Evolutionary conservation across 2,329 filamentous ascomycete genomes (phyloP).

Genomic region (Pezicula rhizophila): DNA sequence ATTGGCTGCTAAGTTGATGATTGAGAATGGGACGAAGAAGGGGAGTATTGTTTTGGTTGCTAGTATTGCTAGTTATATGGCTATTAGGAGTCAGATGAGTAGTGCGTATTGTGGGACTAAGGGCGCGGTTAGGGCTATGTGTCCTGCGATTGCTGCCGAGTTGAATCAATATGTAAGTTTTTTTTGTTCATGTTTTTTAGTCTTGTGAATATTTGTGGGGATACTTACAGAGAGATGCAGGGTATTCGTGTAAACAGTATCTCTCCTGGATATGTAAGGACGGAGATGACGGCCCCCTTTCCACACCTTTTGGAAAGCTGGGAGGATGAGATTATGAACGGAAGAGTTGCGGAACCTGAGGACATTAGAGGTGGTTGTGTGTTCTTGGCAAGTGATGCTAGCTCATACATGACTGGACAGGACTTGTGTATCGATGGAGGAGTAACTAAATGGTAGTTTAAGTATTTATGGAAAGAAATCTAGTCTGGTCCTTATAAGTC

Average conservation of each 20-base stretch:
- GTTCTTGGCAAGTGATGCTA: conserved; percentile 56
- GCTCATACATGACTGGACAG: conserved; percentile 51
- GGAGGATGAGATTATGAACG: conserved; percentile 32
- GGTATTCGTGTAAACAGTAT: conserved; percentile 36
- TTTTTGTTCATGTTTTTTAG: background rate
- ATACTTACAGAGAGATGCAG: conserved; percentile 15
- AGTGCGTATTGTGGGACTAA: conserved; percentile 42
- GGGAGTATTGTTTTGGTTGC: conserved; percentile 49
- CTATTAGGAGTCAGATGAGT: conserved; percentile 41
- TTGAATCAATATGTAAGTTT: conserved; percentile 27
- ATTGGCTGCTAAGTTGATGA: conserved; percentile 30
- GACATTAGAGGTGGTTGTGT: conserved; percentile 35
- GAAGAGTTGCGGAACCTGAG: conserved; percentile 17
- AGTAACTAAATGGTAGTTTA: conserved; percentile 14
- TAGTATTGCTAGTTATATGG: conserved; percentile 46
- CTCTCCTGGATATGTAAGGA: conserved; percentile 28
- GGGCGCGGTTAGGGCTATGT: conserved; percentile 41
- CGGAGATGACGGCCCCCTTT: conserved; percentile 19
- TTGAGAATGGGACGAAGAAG: conserved; percentile 38
- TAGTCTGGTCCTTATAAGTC: background rate
- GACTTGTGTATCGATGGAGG: conserved; percentile 20
- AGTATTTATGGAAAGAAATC: background rate
- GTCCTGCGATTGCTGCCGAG: conserved; percentile 40
- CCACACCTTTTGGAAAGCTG: conserved; percentile 25
- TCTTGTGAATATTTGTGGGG: background rate